Conservation (phyloP, 2,329 filamentous ascomycete genomes). For the Ceratocystis variospora region DNA sequence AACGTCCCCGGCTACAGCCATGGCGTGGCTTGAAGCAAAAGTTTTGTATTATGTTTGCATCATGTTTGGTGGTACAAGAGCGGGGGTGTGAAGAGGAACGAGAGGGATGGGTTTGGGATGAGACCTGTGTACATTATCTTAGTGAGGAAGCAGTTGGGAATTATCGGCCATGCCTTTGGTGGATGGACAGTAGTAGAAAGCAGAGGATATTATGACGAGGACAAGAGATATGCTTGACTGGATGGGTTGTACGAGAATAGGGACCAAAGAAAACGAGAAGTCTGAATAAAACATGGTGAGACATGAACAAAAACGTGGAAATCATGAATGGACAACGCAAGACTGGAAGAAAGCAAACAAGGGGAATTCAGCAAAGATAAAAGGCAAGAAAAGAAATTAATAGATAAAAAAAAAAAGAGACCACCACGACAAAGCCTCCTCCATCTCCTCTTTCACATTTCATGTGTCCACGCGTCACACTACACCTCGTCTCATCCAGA, state of each 20-base stretch:
- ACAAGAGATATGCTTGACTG: neutral
- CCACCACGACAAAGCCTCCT: neutral
- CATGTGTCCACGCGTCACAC: neutral
- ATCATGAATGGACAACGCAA: neutral
- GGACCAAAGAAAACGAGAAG: neutral
- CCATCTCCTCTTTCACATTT: neutral
- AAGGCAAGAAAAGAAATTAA: neutral
- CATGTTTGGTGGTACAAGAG: neutral
- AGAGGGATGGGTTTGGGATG: neutral
- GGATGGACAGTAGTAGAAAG: neutral
- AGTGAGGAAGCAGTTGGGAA: neutral
- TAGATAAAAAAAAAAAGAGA: slow-evolving; percentile 4
- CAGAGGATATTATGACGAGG: neutral
- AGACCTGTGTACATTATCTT: neutral
- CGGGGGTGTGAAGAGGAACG: neutral
- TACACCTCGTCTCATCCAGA: neutral
- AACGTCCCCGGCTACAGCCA: neutral
- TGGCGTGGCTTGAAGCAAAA: neutral
- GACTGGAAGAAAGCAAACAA: neutral
- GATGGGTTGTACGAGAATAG: neutral
- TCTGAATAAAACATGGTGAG: neutral
- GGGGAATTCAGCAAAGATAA: neutral
- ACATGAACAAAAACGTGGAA: neutral
- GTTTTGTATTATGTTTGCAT: neutral
- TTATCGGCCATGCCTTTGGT: neutral